Evolutionary conservation across 1,139 yeast species (phyloP), one percentile per base, ranked within the genome.

Genomic region (Candida sojae): DNA sequence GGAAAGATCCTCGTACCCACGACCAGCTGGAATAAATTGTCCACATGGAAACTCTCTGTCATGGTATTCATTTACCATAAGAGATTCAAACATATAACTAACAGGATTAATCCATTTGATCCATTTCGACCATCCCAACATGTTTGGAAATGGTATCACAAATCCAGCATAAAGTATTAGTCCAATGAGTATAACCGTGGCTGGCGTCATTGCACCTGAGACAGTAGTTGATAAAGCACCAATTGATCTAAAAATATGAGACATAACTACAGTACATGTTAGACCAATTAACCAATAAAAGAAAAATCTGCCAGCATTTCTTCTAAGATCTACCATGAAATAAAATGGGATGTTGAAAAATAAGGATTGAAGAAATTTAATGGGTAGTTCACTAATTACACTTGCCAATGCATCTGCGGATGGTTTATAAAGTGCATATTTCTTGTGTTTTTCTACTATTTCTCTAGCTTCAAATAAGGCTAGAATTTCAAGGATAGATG

Each of bases 71-170:
- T 80, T 80, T 12, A 74, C 69, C 75, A 82, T 72, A 51, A 83
- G 62, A 10, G 80, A 61, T 60, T 82, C 88, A 56, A 79, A 82
- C n/a, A 74, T 80, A 55, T 80, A 83, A 28, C 75, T 78, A 41
- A 82, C 64, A 1, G 88, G 88, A 58, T 83, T 77, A 39, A 82
- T 62, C 60, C 74, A 82, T 51, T 75, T 77, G 50, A 83, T 72
- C 87, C 88, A 83, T 62, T 80, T 70, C 46, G 79, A 79, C 86
- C 86, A 82, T 36, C 81, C 84, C 60, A 78, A 81, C 84, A 82
- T 80, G 47, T 66, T 65, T 40, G 80, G 79, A 43, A 77, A 67
- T 34, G 86, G 84, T 53, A 82, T 71, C 57, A 80, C 80, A 57
- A 80, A 83, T 48, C 87, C 86, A 45, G 86, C 75, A 60, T 73